A percentile compares a stretch with the other conserved stretches of the same genome.
phyloP scores from a whole-genome alignment of 2,329 filamentous ascomycete species.

The Epichloe elymi region DNA sequence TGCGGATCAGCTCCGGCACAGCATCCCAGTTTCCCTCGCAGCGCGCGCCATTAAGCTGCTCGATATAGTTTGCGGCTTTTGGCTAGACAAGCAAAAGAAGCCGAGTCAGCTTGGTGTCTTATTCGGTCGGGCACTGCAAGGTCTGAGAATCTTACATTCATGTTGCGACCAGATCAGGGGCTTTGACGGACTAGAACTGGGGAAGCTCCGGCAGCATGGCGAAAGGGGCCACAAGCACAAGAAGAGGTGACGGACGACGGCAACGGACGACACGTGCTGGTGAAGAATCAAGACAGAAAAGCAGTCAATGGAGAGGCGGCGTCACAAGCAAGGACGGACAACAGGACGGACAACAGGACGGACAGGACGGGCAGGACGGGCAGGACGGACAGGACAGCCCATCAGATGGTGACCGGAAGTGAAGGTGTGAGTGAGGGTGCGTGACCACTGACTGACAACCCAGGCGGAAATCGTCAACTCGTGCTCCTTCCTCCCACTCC shows the following conservation, averaged over 20 bases:
- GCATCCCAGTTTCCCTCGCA: conserved; percentile 80
- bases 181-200: conserved; percentile 9
- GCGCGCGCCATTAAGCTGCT: conserved; percentile 71
- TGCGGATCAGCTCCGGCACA: conserved; percentile 78
- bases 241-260: not conserved
- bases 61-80: conserved; percentile 75
- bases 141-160: conserved; percentile 21
- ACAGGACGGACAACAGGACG: too few relatives aligned
- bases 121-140: not conserved
- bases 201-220: conserved; percentile 11
- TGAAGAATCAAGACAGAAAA: not conserved
- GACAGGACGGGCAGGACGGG: too few relatives aligned
- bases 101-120: conserved; percentile 5
- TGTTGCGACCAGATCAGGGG: conserved; percentile 20
- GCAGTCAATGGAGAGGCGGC: not conserved
- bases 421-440: too few relatives aligned
- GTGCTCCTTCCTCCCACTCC: too few relatives aligned
- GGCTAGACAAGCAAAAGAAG: conserved; percentile 25
- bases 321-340: not conserved
- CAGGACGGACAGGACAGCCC: too few relatives aligned
- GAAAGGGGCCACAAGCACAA: not conserved
- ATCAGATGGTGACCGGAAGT: too few relatives aligned
- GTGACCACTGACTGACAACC: too few relatives aligned
- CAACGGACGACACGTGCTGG: not conserved
- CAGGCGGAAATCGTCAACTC: too few relatives aligned